Conservation (phyloP, 1,284 basidiomycete genomes). For the Microbotryum lychnidis-dioicae region DNA sequence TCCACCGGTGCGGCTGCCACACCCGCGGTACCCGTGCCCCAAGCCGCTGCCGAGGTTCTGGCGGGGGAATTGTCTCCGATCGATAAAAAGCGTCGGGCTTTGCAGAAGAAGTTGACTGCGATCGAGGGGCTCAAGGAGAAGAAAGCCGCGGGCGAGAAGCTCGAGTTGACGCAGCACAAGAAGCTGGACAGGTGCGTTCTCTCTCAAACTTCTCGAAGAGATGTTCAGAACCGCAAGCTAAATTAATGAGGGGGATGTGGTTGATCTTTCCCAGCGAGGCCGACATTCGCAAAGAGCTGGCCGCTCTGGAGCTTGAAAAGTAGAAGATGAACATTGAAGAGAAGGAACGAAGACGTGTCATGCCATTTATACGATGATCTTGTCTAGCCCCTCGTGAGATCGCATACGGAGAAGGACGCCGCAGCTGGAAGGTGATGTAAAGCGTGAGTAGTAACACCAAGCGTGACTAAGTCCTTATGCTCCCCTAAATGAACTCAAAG, state of each 20-base stretch:
- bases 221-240: background rate
- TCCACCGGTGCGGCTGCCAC: slow-evolving; percentile 8
- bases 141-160: slow-evolving; percentile 40
- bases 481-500: no score
- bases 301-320: slow-evolving; percentile 41
- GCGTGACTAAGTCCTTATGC: no score
- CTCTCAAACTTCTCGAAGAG: no score
- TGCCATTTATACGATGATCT: no score
- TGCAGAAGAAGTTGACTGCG: slow-evolving; percentile 55
- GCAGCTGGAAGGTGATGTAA: no score
- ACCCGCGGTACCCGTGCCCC: slow-evolving; percentile 3
- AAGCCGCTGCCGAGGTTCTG: slow-evolving; percentile 6
- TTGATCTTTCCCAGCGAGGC: slow-evolving; percentile 32
- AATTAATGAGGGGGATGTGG: no score
- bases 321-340: background rate
- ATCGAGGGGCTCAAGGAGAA: slow-evolving; percentile 49
- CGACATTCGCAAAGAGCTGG: slow-evolving; percentile 72
- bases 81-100: slow-evolving; percentile 49
- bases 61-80: slow-evolving; percentile 45
- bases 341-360: no score
- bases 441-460: no score
- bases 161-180: slow-evolving; percentile 58
- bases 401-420: no score
- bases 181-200: slow-evolving; percentile 76
- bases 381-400: no score